A percentile compares a stretch with the other conserved stretches of the same genome.
These are phyloP conservation scores for Blepharisma japonicum DNA, from an alignment of 73 alveolate genomes.

Conservation along the genomic window DNA sequence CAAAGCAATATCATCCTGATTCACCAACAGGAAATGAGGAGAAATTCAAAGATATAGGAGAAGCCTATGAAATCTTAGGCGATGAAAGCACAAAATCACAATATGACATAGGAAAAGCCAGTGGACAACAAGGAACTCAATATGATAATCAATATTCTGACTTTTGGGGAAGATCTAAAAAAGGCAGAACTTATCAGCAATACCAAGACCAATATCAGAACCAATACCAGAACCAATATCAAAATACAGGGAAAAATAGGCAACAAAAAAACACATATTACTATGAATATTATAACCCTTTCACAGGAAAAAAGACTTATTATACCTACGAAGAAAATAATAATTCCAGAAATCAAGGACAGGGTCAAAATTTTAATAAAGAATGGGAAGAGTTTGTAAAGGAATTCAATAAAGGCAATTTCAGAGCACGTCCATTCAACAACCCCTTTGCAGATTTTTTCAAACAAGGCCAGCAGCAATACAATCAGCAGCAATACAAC, in stretches of 20 bases:
- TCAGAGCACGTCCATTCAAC: no score
- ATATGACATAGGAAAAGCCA: no score
- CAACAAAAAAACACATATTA: background rate
- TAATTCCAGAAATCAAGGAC: background rate
- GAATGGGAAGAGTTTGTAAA: background rate
- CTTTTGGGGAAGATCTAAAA: no score
- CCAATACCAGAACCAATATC: no score
- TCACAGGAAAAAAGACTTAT: constrained; percentile 2
- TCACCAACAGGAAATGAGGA: constrained; percentile 18
- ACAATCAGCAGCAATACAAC: no score
- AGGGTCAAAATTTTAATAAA: background rate
- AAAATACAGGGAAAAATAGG: no score
- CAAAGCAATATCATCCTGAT: constrained; percentile 29
- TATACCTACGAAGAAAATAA: background rate
- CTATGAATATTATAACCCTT: constrained; percentile 4
- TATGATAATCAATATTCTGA: no score
- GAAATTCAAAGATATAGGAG: background rate
- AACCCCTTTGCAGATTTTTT: no score
- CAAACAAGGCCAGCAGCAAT: no score
- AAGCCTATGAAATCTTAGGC: constrained; percentile 15
- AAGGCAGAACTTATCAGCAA: no score
- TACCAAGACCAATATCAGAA: no score
- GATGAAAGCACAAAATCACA: background rate
- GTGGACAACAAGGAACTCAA: no score
- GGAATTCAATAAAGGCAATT: background rate